phyloP scores from a whole-genome alignment of 2,329 filamentous ascomycete genomes.

The Hymenoscyphus occultus region DNA sequence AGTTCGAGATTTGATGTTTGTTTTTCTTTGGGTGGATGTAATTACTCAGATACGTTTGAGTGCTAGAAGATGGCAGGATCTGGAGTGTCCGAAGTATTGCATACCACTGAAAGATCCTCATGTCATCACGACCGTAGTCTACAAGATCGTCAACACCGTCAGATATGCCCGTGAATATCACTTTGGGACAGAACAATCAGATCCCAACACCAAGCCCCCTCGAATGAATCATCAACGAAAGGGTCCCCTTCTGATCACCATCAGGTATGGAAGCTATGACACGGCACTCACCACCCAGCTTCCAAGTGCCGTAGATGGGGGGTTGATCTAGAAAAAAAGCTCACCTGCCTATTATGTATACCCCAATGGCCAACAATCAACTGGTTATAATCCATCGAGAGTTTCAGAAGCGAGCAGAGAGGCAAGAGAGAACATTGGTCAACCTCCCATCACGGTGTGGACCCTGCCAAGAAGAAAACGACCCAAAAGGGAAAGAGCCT shows the following conservation, averaged over 20 bases:
- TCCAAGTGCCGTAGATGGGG: background rate
- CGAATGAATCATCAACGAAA: background rate
- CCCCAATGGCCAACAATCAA: background rate
- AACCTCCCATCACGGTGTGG: background rate
- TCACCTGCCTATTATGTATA: background rate
- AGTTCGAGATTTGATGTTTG: background rate
- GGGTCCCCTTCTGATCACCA: background rate
- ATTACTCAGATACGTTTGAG: background rate
- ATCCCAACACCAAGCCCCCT: background rate
- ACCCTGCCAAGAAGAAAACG: background rate
- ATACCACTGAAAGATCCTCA: background rate
- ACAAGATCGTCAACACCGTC: background rate
- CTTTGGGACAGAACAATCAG: background rate
- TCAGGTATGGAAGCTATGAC: background rate
- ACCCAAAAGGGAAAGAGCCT: background rate
- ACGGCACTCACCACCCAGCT: background rate
- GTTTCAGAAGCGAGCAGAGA: no score
- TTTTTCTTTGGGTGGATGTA: background rate
- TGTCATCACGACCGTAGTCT: background rate
- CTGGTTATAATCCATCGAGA: no score
- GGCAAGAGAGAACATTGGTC: no score
- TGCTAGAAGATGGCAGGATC: background rate
- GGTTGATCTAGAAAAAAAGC: background rate
- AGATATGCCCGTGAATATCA: background rate
- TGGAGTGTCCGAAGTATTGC: background rate